Conservation (phyloP, 345 rosid genomes). For the Draba incana region DNA sequence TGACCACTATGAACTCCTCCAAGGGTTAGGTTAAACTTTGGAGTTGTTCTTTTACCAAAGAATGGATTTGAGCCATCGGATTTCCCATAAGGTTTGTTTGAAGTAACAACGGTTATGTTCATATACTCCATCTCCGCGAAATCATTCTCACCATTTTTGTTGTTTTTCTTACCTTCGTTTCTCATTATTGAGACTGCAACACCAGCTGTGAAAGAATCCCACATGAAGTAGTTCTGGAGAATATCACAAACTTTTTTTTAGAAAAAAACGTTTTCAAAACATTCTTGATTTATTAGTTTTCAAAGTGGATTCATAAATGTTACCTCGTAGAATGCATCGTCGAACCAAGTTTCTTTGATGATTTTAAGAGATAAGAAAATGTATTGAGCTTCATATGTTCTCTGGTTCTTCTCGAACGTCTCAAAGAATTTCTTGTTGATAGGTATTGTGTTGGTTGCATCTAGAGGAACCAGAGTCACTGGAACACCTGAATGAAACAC, state of each 20-base stretch:
- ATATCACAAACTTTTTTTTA: not conserved
- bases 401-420: constrained; percentile 58
- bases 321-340: constrained; percentile 63
- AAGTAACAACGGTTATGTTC: constrained; percentile 84
- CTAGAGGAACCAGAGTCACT: constrained; percentile 80
- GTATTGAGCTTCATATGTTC: constrained; percentile 81
- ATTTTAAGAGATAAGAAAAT: constrained; percentile 74
- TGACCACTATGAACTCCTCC: constrained; percentile 90
- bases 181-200: constrained; percentile 81
- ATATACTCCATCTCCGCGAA: constrained; percentile 87
- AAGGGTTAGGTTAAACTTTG: constrained; percentile 59
- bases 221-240: constrained; percentile 83
- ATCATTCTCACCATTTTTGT: constrained; percentile 57
- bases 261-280: constrained; percentile 6
- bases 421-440: constrained; percentile 57
- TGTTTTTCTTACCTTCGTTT: constrained; percentile 39
- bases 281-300: not conserved
- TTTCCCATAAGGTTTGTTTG: constrained; percentile 73
- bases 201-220: constrained; percentile 89
- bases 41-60: constrained; percentile 56
- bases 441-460: constrained; percentile 92
- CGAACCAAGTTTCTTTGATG: constrained; percentile 72
- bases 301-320: not conserved
- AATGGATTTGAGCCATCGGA: constrained; percentile 82
- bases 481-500: constrained; percentile 92